phyloP scores from a whole-genome alignment of 345 rosid genomes.

The Laguncularia racemosa region DNA sequence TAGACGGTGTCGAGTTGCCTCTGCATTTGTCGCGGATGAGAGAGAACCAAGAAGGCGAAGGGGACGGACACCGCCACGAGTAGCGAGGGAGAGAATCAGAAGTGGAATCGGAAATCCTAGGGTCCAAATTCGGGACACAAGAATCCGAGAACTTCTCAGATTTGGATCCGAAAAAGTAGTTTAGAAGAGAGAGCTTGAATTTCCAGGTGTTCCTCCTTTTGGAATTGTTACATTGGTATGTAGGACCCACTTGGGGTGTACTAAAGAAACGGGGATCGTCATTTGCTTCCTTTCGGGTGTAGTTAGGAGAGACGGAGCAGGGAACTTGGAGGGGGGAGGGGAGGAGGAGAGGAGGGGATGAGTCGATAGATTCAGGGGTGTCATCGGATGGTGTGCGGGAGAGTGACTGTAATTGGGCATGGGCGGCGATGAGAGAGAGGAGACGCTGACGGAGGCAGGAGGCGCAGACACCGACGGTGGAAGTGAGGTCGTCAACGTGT shows the following conservation, averaged over 20 bases:
- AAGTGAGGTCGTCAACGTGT: constrained; percentile 29
- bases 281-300: no score
- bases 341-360: constrained; percentile 7
- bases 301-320: constrained; percentile 31
- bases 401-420: constrained; percentile 8
- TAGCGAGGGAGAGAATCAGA: not conserved
- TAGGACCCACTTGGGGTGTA: no score
- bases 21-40: constrained; percentile 33
- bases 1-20: constrained; percentile 21
- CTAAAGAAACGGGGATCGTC: no score
- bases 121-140: constrained; percentile 14
- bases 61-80: constrained; percentile 11
- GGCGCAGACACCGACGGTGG: constrained; percentile 40
- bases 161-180: constrained; percentile 57
- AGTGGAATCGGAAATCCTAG: constrained; percentile 5
- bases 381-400: not conserved
- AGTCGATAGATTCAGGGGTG: not conserved
- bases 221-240: no score
- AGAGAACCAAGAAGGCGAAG: constrained; percentile 53
- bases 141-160: constrained; percentile 49
- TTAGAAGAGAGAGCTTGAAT: constrained; percentile 35
- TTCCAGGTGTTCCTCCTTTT: constrained; percentile 23
- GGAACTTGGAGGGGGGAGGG: constrained; percentile 5
- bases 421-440: constrained; percentile 26
- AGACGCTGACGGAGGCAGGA: constrained; percentile 44